Evolutionary conservation across 257 asterid species (phyloP).

Genomic region (Lantana camara): DNA sequence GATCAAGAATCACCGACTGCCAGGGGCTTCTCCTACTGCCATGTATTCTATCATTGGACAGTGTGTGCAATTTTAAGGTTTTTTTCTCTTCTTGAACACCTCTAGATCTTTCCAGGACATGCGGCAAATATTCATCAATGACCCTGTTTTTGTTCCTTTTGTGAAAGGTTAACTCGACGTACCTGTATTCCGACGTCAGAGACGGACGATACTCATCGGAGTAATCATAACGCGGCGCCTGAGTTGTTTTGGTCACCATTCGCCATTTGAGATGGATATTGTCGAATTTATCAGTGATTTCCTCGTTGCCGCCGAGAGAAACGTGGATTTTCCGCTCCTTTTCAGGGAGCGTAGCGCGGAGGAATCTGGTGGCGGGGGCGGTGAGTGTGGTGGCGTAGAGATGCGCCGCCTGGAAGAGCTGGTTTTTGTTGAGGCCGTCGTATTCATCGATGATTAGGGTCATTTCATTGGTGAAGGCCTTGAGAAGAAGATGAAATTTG

Average conservation of each 20-base stretch:
- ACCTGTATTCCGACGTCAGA: slow-evolving; percentile 24
- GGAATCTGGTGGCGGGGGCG: slow-evolving; percentile 34
- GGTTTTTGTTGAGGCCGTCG: slow-evolving; percentile 46
- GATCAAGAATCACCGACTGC: slow-evolving; percentile 59
- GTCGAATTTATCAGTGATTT: slow-evolving; percentile 34
- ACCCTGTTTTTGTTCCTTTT: slow-evolving; percentile 35
- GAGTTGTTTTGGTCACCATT: slow-evolving; percentile 15
- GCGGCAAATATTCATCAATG: slow-evolving; percentile 47
- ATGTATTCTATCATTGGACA: slow-evolving; percentile 21
- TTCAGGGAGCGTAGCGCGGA: slow-evolving; percentile 37
- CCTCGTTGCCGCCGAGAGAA: slow-evolving; percentile 36
- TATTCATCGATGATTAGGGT: slow-evolving; percentile 50
- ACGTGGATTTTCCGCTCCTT: slow-evolving; percentile 44
- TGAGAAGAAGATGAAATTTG: slow-evolving; percentile 18
- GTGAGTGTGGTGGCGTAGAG: slow-evolving; percentile 31
- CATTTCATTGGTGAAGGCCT: slow-evolving; percentile 36
- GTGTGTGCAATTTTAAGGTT: slow-evolving; percentile 38
- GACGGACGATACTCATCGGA: slow-evolving; percentile 13
- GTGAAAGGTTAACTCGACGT: slow-evolving; percentile 39
- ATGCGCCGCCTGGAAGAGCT: slow-evolving; percentile 48
- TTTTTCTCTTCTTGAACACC: slow-evolving; percentile 28
- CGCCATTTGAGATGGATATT: slow-evolving; percentile 46
- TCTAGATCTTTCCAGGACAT: slow-evolving; percentile 45
- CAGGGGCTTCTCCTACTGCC: slow-evolving; percentile 21
- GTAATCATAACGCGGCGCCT: neutral